phyloP scores from a whole-genome alignment of 1,284 basidiomycete species.

The Cryptococcus depauperatus region DNA sequence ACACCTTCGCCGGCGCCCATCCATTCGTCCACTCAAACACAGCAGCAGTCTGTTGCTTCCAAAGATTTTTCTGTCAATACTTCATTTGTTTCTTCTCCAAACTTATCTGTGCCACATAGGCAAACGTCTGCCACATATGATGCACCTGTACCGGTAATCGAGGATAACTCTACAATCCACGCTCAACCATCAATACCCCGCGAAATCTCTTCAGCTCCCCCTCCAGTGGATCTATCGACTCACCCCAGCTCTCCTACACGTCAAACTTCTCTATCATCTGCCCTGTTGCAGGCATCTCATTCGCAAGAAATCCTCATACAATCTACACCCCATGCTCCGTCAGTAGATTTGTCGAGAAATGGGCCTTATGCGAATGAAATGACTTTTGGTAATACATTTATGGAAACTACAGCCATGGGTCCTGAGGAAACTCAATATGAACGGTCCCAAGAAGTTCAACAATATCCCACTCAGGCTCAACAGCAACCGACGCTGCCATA shows the following conservation, averaged over 20 bases:
- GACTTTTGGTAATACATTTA: too few relatives aligned
- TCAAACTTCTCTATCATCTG: background rate
- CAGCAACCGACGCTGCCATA: too few relatives aligned
- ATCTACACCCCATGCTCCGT: background rate
- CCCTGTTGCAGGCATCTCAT: background rate
- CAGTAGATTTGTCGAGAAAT: background rate
- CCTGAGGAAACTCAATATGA: too few relatives aligned
- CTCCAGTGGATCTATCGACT: slow-evolving; percentile 23
- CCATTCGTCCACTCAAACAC: slow-evolving; percentile 12
- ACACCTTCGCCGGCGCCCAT: background rate
- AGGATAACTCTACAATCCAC: background rate
- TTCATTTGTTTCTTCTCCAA: slow-evolving; percentile 5
- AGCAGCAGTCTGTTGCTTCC: slow-evolving; percentile 12
- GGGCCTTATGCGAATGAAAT: too few relatives aligned
- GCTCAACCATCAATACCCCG: background rate
- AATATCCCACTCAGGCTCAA: too few relatives aligned
- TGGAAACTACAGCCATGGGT: too few relatives aligned
- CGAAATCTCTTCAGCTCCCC: slow-evolving; percentile 9
- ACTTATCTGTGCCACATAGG: slow-evolving; percentile 10
- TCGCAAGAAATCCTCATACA: slow-evolving; percentile 15
- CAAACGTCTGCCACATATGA: slow-evolving; percentile 18
- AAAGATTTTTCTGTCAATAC: slow-evolving; percentile 9
- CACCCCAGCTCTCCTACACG: slow-evolving; percentile 21
- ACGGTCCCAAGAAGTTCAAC: too few relatives aligned
- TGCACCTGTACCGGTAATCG: slow-evolving; percentile 11